These are phyloP conservation scores for Andrographis paniculata DNA, from an alignment of 305 asterid genomes.

Conservation along the genomic window DNA sequence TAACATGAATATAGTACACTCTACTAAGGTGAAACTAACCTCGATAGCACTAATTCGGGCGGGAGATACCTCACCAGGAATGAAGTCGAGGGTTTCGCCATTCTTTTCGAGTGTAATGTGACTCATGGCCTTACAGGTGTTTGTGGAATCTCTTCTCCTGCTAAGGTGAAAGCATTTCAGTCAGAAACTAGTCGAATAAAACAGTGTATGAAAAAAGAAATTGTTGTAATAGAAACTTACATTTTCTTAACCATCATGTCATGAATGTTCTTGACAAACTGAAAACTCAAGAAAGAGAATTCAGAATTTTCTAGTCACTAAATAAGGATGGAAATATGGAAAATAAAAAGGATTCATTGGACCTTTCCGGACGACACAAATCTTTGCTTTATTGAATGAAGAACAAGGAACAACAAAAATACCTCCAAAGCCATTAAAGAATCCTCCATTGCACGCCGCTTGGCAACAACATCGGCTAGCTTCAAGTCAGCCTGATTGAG, in stretches of 20 bases:
- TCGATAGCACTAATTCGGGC: slow-evolving; percentile 71
- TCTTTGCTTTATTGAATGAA: slow-evolving; percentile 12
- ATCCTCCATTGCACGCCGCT: slow-evolving; percentile 87
- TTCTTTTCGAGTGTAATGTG: slow-evolving; percentile 75
- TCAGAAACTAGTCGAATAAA: slow-evolving; percentile 12
- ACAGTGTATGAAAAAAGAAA: slow-evolving; percentile 9
- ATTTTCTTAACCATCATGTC: slow-evolving; percentile 84
- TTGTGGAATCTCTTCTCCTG: slow-evolving; percentile 36
- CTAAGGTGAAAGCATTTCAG: slow-evolving; percentile 16
- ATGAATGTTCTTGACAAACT: slow-evolving; percentile 78
- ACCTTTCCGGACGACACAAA: slow-evolving; percentile 1
- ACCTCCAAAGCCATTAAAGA: slow-evolving; percentile 89
- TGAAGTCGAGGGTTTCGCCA: slow-evolving; percentile 56
- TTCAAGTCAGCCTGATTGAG: slow-evolving; percentile 77
- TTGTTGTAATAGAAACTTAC: slow-evolving; percentile 40
- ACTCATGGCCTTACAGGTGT: slow-evolving; percentile 29
- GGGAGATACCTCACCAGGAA: slow-evolving; percentile 57
- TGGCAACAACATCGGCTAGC: slow-evolving; percentile 78
- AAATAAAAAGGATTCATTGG: slow-evolving; percentile 8
- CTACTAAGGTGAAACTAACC: slow-evolving; percentile 32
- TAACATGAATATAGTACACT: not conserved
- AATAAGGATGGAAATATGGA: slow-evolving; percentile 11
- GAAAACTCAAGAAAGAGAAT: slow-evolving; percentile 37
- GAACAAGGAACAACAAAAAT: slow-evolving; percentile 12
- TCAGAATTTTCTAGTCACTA: slow-evolving; percentile 22